These are phyloP conservation scores for Aspergillus ellipticus DNA, from an alignment of 495 filamentous ascomycete species.

Conservation along the genomic window DNA sequence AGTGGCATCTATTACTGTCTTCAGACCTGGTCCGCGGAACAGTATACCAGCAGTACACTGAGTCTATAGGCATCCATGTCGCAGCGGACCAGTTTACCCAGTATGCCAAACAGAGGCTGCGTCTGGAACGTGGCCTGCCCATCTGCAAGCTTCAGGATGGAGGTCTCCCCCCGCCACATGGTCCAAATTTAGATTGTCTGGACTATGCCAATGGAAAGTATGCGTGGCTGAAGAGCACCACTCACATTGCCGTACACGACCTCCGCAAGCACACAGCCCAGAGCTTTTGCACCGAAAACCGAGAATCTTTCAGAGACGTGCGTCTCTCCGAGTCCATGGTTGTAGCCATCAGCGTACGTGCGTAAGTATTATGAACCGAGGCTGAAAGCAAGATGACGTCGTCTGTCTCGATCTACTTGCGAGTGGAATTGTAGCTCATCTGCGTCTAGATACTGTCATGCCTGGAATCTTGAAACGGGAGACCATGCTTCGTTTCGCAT, in stretches of 20 bases:
- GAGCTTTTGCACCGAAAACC: slow-evolving; percentile 27
- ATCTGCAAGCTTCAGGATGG: neutral
- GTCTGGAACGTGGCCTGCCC: slow-evolving; percentile 21
- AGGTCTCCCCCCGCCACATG: neutral
- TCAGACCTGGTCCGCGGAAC: slow-evolving; percentile 15
- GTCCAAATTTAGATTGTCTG: slow-evolving; percentile 1
- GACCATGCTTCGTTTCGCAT: slow-evolving; percentile 23
- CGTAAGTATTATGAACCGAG: slow-evolving; percentile 13
- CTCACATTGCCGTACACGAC: slow-evolving; percentile 16
- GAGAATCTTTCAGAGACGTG: slow-evolving; percentile 18
- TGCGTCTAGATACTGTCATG: slow-evolving; percentile 25
- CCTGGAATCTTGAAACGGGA: slow-evolving; percentile 26
- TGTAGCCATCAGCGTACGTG: slow-evolving; percentile 23
- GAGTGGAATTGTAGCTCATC: neutral
- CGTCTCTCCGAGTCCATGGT: slow-evolving; percentile 22
- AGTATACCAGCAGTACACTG: slow-evolving; percentile 14
- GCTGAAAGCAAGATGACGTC: neutral
- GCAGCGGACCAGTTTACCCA: slow-evolving; percentile 6
- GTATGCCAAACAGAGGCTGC: slow-evolving; percentile 18
- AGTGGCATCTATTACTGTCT: slow-evolving; percentile 30
- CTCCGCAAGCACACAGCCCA: slow-evolving; percentile 10
- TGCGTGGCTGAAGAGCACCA: slow-evolving; percentile 18
- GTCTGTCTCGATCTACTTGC: neutral
- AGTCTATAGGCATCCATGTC: neutral
- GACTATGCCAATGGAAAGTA: slow-evolving; percentile 24